Base-by-base conservation (phyloP, 495 filamentous ascomycete species). In the Xylaria venustula region DNA sequence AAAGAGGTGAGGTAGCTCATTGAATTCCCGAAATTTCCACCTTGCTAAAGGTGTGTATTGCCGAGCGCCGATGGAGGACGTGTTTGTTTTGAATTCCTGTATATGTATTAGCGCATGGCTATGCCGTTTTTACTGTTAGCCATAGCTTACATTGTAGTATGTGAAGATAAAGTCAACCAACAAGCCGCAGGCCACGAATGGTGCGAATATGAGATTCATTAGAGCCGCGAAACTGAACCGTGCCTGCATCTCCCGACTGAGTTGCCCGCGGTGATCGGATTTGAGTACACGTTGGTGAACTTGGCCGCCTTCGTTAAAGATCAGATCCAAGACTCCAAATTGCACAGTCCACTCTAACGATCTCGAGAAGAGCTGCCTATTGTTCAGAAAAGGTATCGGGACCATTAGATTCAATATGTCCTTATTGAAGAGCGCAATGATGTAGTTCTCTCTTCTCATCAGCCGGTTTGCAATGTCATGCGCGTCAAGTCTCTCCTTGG, bases 11-110 rank as follows among this genome's bases (percentile, higher is more conserved):
- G 87, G 87, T 0, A 98, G 83, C 71, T 98, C 94, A 66, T 98
- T 98, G 80, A 98, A 98, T 72, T 98, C 93, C 50, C 94, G 89
- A 61, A 98, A 97, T 67, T 97, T 97, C 95, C 94, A 98, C 71
- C 95, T 90, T 2, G 95, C 94, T 49, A 97, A 83, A 1, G 92
- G 90, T 2, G 93, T 97, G 66, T 97, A 98, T 65, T 90, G 87
- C 14, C 94, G 87, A 22, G 90, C 88, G 15, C 89, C 88, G 22
- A 80, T 57, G 50, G 91, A 83, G 0, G 90, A 88, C 0, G 94
- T 93, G 62, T 96, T 95, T 69, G 88, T 92, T 74, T 96, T 91
- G 72, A 92, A 96, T 76, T 98, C 94, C 83, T 89, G 14, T 0
- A 5, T 52, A 26, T 15, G 3, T 20, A 59, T 69, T 25, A 71